phyloP scores from a whole-genome alignment of 345 rosid species.

The Psidium friedrichsthalianum region DNA sequence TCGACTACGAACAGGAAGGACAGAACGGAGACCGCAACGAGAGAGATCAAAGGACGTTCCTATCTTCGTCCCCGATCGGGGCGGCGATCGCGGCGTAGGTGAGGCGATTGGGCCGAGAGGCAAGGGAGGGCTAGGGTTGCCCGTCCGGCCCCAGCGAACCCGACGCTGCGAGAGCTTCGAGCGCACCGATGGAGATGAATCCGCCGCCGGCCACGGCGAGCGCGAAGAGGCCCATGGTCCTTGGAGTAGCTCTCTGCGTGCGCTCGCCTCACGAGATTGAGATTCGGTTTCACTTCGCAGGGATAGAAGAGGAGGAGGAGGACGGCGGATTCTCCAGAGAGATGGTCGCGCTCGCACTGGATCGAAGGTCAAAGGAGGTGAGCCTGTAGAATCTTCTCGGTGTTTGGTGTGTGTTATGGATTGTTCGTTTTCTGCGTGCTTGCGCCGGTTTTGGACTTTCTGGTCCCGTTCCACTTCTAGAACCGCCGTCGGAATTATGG shows the following conservation, averaged over 20 bases:
- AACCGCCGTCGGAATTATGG: not conserved
- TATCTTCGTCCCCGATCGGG: not conserved
- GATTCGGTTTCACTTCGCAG: not conserved
- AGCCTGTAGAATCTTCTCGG: not conserved
- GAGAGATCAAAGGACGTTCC: conserved; percentile 4
- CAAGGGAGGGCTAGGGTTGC: conserved; percentile 4
- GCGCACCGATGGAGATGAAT: conserved; percentile 44
- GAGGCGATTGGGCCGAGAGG: conserved; percentile 6
- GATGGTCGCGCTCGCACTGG: not conserved
- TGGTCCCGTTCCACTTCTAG: not conserved
- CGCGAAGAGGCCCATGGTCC: conserved; percentile 37
- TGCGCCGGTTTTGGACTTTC: not conserved
- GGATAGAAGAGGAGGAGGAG: not conserved
- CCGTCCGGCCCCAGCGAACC: conserved; percentile 3
- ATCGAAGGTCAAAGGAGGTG: not conserved
- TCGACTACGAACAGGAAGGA: conserved; percentile 40
- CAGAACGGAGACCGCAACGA: conserved; percentile 15
- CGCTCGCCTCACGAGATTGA: not conserved
- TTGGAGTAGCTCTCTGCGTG: not conserved
- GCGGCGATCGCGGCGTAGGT: not conserved
- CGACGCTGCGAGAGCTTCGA: conserved; percentile 32
- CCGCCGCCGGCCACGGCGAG: conserved; percentile 52
- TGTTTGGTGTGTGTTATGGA: not conserved
- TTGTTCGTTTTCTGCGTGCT: not conserved
- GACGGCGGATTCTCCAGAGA: not conserved